Percentiles rank a stretch among this genome's conserved stretches.
These are phyloP conservation scores for Paramyrothecium sp. DNA, from an alignment of 2,329 filamentous ascomycete genomes.

Conservation along the genomic window DNA sequence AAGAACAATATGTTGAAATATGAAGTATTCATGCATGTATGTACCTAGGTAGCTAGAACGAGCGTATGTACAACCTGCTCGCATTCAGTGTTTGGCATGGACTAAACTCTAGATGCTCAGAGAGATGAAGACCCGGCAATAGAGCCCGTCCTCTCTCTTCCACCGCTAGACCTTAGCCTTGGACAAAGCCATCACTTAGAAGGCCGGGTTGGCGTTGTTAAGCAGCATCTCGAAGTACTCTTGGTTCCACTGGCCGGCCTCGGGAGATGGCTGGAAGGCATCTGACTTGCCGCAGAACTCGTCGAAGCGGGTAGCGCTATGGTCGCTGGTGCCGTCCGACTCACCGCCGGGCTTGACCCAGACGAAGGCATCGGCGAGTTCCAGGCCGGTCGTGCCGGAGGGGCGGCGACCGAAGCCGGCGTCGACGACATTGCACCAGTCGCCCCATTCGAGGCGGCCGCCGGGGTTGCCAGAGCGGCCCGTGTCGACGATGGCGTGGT, in stretches of 20 bases:
- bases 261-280: conserved; percentile 62
- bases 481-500: conserved; percentile 48
- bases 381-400: conserved; percentile 57
- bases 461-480: conserved; percentile 57
- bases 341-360: conserved; percentile 69
- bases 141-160: neutral
- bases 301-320: conserved; percentile 36
- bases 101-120: too few species aligned
- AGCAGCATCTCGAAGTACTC: conserved; percentile 58
- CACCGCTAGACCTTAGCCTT: neutral
- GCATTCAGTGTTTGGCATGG: too few species aligned
- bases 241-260: conserved; percentile 69
- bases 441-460: conserved; percentile 59
- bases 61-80: neutral
- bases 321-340: conserved; percentile 51
- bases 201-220: conserved; percentile 53
- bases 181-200: conserved; percentile 15
- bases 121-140: neutral
- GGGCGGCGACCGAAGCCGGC: conserved; percentile 65
- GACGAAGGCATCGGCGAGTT: conserved; percentile 63
- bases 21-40: neutral
- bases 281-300: conserved; percentile 47
- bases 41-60: neutral
- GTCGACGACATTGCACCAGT: conserved; percentile 66
- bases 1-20: too few species aligned